Evolutionary conservation across 2,329 filamentous ascomycete species (phyloP).

Genomic region (Teratosphaeria destructans): DNA sequence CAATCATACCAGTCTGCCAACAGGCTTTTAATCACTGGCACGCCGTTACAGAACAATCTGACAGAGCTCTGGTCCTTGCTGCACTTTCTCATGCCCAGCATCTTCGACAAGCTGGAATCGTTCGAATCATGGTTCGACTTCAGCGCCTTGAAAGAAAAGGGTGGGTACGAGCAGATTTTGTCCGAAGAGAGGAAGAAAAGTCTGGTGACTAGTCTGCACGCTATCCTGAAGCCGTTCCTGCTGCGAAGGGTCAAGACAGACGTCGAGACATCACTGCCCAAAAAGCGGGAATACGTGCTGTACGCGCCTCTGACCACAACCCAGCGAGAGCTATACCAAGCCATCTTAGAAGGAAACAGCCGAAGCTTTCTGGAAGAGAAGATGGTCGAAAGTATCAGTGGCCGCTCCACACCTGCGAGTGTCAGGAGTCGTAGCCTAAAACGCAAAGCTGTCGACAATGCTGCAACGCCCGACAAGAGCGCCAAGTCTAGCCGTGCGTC

Average conservation of each 20-base stretch:
- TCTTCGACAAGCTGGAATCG: conserved; percentile 85
- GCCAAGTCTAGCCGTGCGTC: conserved; percentile 63
- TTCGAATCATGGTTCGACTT: conserved; percentile 98
- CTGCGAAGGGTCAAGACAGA: conserved; percentile 85
- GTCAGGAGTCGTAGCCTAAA: conserved; percentile 42
- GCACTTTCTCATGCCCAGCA: conserved; percentile 83
- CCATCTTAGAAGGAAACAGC: conserved; percentile 51
- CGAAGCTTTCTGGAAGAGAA: conserved; percentile 61
- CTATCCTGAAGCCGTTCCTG: conserved; percentile 84
- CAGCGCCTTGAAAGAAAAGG: conserved; percentile 75
- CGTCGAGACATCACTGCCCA: conserved; percentile 81
- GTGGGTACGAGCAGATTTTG: conserved; percentile 66
- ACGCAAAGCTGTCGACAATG: conserved; percentile 40
- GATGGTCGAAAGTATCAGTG: conserved; percentile 53
- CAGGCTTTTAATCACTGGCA: conserved; percentile 84
- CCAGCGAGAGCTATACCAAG: conserved; percentile 82
- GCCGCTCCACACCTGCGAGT: conserved; percentile 40
- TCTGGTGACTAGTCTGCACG: conserved; percentile 77
- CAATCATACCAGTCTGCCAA: conserved; percentile 85
- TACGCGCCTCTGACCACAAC: conserved; percentile 86
- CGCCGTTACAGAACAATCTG: conserved; percentile 89
- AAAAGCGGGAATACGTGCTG: conserved; percentile 91
- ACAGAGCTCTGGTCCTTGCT: conserved; percentile 90
- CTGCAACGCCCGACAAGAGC: conserved; percentile 54
- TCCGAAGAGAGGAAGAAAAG: conserved; percentile 68